Conservation (phyloP, 2,329 filamentous ascomycete species). For the Diplodia intermedia region DNA sequence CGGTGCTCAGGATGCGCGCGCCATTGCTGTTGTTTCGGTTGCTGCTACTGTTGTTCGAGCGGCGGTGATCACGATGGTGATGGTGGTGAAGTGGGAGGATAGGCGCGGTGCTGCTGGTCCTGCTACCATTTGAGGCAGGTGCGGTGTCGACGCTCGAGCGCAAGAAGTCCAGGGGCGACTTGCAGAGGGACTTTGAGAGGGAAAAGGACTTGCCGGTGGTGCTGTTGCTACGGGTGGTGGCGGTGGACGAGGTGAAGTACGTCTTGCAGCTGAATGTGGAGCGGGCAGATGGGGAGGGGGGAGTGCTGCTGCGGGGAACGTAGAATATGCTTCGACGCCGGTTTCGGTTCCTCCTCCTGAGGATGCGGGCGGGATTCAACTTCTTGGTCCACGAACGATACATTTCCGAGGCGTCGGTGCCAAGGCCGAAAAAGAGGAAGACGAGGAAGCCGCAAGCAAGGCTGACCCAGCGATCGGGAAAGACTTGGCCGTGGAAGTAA, state of each 20-base stretch:
- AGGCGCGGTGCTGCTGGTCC: background rate
- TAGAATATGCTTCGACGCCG: background rate
- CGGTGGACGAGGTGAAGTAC: background rate
- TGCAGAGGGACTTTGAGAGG: background rate
- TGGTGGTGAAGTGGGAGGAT: background rate
- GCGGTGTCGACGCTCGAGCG: background rate
- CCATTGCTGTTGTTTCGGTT: background rate
- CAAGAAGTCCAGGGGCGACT: background rate
- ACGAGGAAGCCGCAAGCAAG: conserved; percentile 61
- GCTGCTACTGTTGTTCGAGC: background rate
- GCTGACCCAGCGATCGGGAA: conserved; percentile 65
- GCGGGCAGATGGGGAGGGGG: conserved; percentile 6
- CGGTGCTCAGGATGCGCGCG: background rate
- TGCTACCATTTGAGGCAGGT: background rate
- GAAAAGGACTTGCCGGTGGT: background rate
- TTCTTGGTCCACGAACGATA: conserved; percentile 57
- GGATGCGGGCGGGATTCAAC: conserved; percentile 46
- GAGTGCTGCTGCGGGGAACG: background rate
- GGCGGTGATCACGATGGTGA: background rate
- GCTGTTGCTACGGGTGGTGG: background rate
- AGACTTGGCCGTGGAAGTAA: conserved; percentile 47
- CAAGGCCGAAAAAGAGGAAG: conserved; percentile 71
- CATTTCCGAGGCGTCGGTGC: conserved; percentile 64
- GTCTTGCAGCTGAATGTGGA: conserved; percentile 16
- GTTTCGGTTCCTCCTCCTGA: background rate